These are phyloP conservation scores for Saprolegnia parasitica DNA, from an alignment of 352 stramenopile species.

Conservation along the genomic window DNA sequence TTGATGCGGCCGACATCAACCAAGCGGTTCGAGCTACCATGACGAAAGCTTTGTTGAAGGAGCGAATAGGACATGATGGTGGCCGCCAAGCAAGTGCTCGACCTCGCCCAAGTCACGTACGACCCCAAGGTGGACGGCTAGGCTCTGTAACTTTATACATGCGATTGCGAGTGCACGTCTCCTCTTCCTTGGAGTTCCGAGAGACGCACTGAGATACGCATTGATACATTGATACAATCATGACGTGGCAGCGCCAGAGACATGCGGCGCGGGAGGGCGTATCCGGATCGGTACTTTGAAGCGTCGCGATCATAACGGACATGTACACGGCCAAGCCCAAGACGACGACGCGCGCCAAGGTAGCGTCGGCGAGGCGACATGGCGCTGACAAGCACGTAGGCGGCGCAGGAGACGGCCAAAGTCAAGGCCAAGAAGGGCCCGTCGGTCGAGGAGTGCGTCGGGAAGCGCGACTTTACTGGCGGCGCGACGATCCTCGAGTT, in stretches of 20 bases:
- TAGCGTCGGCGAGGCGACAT: not conserved
- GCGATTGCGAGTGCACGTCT: not conserved
- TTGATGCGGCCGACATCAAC: slow-evolving; percentile 14
- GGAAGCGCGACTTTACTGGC: slow-evolving; percentile 91
- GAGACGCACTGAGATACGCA: too few relatives aligned
- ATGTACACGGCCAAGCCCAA: slow-evolving; percentile 31
- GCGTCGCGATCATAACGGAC: slow-evolving; percentile 1
- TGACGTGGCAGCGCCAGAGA: too few relatives aligned
- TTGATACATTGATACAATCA: too few relatives aligned
- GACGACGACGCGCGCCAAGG: slow-evolving; percentile 23
- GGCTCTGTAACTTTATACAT: not conserved
- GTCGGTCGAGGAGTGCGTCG: slow-evolving; percentile 67
- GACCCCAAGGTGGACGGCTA: slow-evolving; percentile 10
- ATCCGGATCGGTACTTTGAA: not conserved
- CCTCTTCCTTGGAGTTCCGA: too few relatives aligned
- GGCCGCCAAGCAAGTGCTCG: slow-evolving; percentile 17
- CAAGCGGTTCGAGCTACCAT: not conserved
- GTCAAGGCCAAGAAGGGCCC: slow-evolving; percentile 75
- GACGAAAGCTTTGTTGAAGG: not conserved
- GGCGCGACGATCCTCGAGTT: slow-evolving; percentile 93
- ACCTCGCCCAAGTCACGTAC: slow-evolving; percentile 7
- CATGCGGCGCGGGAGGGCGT: too few relatives aligned
- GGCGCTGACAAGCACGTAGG: not conserved
- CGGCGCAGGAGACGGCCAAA: slow-evolving; percentile 22
- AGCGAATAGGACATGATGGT: slow-evolving; percentile 18